A percentile compares a stretch with the other conserved stretches of the same genome.
phyloP scores from a whole-genome alignment of 2,329 filamentous ascomycete genomes.

The Colletotrichum liriopes region DNA sequence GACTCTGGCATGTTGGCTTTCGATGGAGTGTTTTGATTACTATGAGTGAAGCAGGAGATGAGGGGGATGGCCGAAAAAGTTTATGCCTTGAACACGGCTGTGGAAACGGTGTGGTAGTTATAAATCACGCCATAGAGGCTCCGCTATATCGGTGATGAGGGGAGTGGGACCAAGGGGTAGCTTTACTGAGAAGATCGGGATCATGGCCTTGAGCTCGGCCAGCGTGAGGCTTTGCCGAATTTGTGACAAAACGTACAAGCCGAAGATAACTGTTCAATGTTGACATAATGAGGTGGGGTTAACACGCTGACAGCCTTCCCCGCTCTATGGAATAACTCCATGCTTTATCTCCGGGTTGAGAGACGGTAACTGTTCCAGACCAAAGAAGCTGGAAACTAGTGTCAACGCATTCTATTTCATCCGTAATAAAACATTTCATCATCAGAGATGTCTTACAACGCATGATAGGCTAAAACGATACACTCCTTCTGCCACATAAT shows the following conservation, averaged over 20 bases:
- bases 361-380: neutral
- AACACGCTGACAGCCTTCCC: neutral
- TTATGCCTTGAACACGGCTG: neutral
- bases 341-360: neutral
- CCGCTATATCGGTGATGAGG: neutral
- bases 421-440: no score
- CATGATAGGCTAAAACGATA: no score
- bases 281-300: neutral
- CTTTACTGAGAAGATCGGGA: neutral
- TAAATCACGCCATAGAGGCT: neutral
- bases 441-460: no score
- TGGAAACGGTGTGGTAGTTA: neutral
- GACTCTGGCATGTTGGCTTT: conserved; percentile 11
- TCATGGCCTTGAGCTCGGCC: neutral
- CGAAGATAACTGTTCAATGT: neutral
- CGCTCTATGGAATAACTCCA: neutral
- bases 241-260: no score
- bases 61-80: neutral
- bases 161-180: neutral
- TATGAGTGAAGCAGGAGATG: no score
- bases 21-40: neutral
- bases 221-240: neutral
- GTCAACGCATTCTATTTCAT: neutral
- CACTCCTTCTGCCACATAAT: no score
- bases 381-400: neutral